Conservation (phyloP, 2,329 filamentous ascomycete genomes). For the Ceratocystis diversiconidia region DNA sequence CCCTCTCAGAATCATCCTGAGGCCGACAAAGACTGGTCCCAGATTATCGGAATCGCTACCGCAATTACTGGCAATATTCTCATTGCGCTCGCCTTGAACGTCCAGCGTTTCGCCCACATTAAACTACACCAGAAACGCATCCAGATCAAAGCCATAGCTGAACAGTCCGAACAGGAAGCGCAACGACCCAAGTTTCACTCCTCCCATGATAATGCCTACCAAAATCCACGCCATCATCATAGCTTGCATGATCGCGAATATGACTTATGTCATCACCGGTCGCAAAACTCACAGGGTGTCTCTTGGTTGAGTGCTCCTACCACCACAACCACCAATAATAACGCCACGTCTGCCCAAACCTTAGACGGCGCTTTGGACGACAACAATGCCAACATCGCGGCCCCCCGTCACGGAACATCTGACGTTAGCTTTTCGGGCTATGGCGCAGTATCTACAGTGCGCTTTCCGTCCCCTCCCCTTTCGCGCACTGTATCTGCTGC, state of each 20-base stretch:
- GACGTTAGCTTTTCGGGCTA: slow-evolving; percentile 7
- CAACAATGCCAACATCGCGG: background rate
- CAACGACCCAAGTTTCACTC: slow-evolving; percentile 26
- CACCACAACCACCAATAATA: background rate
- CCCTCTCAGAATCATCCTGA: slow-evolving; percentile 20
- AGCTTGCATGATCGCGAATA: background rate
- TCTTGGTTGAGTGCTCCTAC: background rate
- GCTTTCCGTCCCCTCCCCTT: background rate
- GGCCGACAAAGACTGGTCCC: slow-evolving; percentile 59
- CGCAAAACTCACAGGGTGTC: background rate
- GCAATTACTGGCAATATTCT: slow-evolving; percentile 86
- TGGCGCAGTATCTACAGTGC: slow-evolving; percentile 10
- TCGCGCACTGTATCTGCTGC: slow-evolving; percentile 2
- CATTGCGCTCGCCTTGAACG: slow-evolving; percentile 90
- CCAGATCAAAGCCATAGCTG: slow-evolving; percentile 40
- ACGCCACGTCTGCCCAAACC: background rate
- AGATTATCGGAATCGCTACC: slow-evolving; percentile 84
- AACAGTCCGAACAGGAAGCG: slow-evolving; percentile 36
- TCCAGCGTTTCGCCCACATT: slow-evolving; percentile 90
- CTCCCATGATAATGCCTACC: background rate
- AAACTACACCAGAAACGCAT: slow-evolving; percentile 59
- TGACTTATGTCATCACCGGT: background rate
- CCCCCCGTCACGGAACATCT: background rate
- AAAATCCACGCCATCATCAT: background rate
- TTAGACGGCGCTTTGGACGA: background rate